Base-by-base conservation (phyloP, 768 basidiomycete species). In the Mycena crocata region DNA sequence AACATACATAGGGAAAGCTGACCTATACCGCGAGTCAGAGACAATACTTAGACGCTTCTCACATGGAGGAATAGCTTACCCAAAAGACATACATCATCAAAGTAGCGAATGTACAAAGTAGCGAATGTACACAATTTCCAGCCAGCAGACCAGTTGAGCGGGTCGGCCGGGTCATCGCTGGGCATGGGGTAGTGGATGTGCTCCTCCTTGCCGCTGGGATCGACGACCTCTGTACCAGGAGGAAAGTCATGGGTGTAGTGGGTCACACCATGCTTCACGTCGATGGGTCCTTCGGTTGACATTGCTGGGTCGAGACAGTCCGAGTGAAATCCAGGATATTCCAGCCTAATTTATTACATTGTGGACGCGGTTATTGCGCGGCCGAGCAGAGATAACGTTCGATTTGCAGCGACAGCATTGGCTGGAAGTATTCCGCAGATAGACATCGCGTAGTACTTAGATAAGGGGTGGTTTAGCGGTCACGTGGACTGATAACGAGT, bases 241-340 rank as follows among this genome's bases (percentile, higher is more conserved):
- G 62, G 62, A 44, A 64, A 64, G 30, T 57, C 62, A 57, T 57
- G 51, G n/a, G 62, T 64, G 40, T 42, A 64, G 31, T 64, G 62
- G 14, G 62, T 64, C 19, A 64, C 62, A n/a, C 62, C 62, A 26
- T 64, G 62, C 62, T 64, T 57, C 46, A 64, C 35, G 42, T 64
- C 62, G 55, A 64, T 64, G 48, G 62, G 62, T 34, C 62, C 62
- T 37, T 56, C 62, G 17, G 35, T 48, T 46, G 61, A 54, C 62
- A 64, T 64, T 34, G 55, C 12, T 1, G 17, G 7, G 37, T 46
- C 12, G 9, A 30, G 30, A 28, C 17, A 52, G 31, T n/a, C n/a
- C 32, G 26, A 24, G 34, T 37, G 23, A 44, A 61, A 34, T 46
- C 30, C 12, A n/a, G 39, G 39, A 9, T 28, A 13, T 19, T 45